Conservation (phyloP, 75 land plant genomes). For the Cupressus sempervirens region DNA sequence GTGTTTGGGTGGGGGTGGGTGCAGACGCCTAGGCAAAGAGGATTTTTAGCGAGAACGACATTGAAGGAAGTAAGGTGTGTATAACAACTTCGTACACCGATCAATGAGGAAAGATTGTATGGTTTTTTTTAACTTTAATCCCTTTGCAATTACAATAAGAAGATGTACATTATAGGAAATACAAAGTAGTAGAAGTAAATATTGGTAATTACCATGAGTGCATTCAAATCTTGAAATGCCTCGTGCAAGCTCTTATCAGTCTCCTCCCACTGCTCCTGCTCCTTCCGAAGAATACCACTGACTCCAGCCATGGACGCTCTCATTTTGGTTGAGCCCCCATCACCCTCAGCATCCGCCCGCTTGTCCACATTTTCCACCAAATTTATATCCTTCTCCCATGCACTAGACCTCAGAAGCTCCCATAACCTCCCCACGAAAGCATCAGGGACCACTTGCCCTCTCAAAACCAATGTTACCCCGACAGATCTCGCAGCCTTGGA, state of each 20-base stretch:
- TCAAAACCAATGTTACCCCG: constrained; percentile 43
- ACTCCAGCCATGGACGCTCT: constrained; percentile 72
- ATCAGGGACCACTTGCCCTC: constrained; percentile 60
- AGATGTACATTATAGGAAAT: background rate
- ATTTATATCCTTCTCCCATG: constrained; percentile 45
- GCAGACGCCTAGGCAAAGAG: too few relatives aligned
- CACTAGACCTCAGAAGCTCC: constrained; percentile 54
- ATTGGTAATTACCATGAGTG: constrained; percentile 73
- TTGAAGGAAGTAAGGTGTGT: too few relatives aligned
- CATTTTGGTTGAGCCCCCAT: constrained; percentile 19
- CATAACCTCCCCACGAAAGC: constrained; percentile 37
- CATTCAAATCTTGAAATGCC: constrained; percentile 90
- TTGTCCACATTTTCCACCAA: background rate
- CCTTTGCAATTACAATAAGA: too few relatives aligned
- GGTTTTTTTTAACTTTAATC: too few relatives aligned
- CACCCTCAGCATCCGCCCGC: background rate
- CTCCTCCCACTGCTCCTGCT: constrained; percentile 89
- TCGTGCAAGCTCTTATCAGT: constrained; percentile 85
- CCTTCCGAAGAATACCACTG: constrained; percentile 80
- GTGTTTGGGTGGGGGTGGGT: too few relatives aligned
- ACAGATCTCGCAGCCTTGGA: constrained; percentile 23
- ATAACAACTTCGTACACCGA: too few relatives aligned
- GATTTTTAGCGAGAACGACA: too few relatives aligned
- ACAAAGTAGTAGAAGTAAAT: background rate
- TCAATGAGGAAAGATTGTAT: too few relatives aligned